These are phyloP conservation scores for Linnemannia zychae DNA, from an alignment of 192 early-diverging fungal genomes.

Conservation along the genomic window DNA sequence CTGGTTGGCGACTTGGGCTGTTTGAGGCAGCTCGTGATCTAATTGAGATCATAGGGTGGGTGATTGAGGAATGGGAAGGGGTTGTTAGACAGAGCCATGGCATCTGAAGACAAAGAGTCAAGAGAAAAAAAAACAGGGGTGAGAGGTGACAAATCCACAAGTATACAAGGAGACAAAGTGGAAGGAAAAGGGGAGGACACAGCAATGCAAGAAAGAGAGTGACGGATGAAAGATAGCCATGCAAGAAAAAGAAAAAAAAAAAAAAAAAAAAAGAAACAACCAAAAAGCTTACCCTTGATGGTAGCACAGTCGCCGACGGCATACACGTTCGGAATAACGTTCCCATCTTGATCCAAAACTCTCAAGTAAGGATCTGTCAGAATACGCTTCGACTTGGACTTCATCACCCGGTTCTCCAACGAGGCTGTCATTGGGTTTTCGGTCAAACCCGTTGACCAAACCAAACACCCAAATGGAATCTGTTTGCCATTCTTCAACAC, in stretches of 20 bases:
- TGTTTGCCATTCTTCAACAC: slow-evolving; percentile 64
- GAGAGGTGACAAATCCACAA: too few species aligned
- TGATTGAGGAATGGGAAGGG: neutral
- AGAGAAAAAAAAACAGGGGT: too few species aligned
- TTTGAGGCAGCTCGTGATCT: slow-evolving; percentile 79
- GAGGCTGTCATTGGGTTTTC: slow-evolving; percentile 65
- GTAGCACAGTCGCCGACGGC: slow-evolving; percentile 93
- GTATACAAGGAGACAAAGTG: too few species aligned
- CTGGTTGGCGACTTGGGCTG: slow-evolving; percentile 89
- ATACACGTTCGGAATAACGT: slow-evolving; percentile 64
- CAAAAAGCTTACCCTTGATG: slow-evolving; percentile 65
- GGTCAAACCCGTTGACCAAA: slow-evolving; percentile 81
- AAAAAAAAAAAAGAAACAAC: too few species aligned
- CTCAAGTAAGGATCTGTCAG: slow-evolving; percentile 83
- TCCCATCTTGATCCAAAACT: slow-evolving; percentile 74
- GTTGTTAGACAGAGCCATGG: too few species aligned
- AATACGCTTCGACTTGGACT: slow-evolving; percentile 61
- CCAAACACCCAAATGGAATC: slow-evolving; percentile 49
- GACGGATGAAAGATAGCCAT: neutral
- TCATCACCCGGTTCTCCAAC: slow-evolving; percentile 43
- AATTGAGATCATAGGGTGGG: neutral
- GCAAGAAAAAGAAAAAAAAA: neutral
- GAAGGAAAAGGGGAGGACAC: too few species aligned
- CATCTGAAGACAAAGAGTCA: neutral
- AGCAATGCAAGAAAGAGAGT: too few species aligned